Conservation (phyloP, 2,329 filamentous ascomycete genomes). For the Davidsoniella virescens region DNA sequence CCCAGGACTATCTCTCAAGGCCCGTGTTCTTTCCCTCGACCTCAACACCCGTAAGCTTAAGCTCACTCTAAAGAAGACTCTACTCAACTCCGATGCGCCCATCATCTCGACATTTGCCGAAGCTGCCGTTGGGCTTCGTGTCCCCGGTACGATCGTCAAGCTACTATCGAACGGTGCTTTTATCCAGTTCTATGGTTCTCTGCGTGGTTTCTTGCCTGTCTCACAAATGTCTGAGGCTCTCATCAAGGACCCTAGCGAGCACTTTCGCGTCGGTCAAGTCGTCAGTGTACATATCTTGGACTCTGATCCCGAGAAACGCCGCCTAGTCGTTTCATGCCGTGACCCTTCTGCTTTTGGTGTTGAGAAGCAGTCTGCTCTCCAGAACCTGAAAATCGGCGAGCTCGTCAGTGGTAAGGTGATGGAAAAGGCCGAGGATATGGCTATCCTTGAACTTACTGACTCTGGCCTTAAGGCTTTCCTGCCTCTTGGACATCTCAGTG, state of each 20-base stretch:
- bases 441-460: slow-evolving; percentile 60
- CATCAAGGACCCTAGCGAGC: slow-evolving; percentile 73
- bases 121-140: slow-evolving; percentile 57
- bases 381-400: slow-evolving; percentile 55
- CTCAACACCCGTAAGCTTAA: slow-evolving; percentile 60
- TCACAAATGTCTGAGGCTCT: slow-evolving; percentile 97
- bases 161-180: slow-evolving; percentile 65
- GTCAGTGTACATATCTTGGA: slow-evolving; percentile 79
- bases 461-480: slow-evolving; percentile 64
- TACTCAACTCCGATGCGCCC: slow-evolving; percentile 77
- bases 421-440: slow-evolving; percentile 63
- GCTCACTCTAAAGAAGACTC: slow-evolving; percentile 83
- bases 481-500: slow-evolving; percentile 62
- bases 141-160: slow-evolving; percentile 75
- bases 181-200: slow-evolving; percentile 75
- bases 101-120: slow-evolving; percentile 65
- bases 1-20: slow-evolving; percentile 69
- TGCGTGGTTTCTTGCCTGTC: slow-evolving; percentile 78
- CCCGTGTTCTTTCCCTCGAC: slow-evolving; percentile 69
- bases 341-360: slow-evolving; percentile 62
- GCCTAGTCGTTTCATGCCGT: slow-evolving; percentile 83
- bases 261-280: slow-evolving; percentile 82
- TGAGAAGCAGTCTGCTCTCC: slow-evolving; percentile 61
- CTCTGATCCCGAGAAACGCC: slow-evolving; percentile 52
- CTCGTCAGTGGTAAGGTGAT: slow-evolving; percentile 63